phyloP scores from a whole-genome alignment of 305 asterid genomes.

The Plantago lanceolata region DNA sequence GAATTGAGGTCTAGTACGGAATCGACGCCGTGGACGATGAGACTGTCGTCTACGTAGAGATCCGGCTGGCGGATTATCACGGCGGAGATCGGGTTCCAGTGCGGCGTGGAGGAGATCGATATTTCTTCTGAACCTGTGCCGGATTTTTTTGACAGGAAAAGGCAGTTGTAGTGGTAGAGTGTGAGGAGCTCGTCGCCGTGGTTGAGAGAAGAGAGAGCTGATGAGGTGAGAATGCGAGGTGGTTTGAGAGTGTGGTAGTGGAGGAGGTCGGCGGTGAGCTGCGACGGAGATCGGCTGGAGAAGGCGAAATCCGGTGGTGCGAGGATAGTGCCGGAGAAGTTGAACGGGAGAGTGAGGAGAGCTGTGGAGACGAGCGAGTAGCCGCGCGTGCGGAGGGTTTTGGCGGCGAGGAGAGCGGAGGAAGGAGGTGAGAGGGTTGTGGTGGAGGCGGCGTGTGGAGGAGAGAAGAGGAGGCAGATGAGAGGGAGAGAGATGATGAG shows the following conservation, averaged over 20 bases:
- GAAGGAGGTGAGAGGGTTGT: conserved; percentile 35
- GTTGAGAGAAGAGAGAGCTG: conserved; percentile 32
- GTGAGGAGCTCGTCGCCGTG: conserved; percentile 45
- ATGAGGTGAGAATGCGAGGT: conserved; percentile 55
- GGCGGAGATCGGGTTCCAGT: conserved; percentile 32
- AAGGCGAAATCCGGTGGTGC: conserved; percentile 60
- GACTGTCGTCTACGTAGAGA: conserved; percentile 48
- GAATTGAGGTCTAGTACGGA: conserved; percentile 48
- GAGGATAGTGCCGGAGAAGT: conserved; percentile 58
- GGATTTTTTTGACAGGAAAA: conserved; percentile 34
- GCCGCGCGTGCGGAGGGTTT: conserved; percentile 51
- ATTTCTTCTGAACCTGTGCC: conserved; percentile 23
- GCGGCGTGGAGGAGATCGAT: conserved; percentile 40
- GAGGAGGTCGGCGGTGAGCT: conserved; percentile 43
- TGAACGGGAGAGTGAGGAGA: conserved; percentile 37
- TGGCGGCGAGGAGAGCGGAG: conserved; percentile 51
- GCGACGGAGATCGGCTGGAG: conserved; percentile 43
- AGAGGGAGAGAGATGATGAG: conserved; percentile 29
- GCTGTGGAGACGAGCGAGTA: conserved; percentile 53
- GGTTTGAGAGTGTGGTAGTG: conserved; percentile 53
- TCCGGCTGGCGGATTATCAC: conserved; percentile 61
- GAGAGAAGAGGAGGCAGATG: conserved; percentile 38
- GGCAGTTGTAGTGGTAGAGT: conserved; percentile 44
- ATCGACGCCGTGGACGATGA: conserved; percentile 64
- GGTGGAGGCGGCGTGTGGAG: conserved; percentile 25